These are phyloP conservation scores for Trifolium fragiferum DNA, from an alignment of 306 rosid genomes.

Conservation along the genomic window DNA sequence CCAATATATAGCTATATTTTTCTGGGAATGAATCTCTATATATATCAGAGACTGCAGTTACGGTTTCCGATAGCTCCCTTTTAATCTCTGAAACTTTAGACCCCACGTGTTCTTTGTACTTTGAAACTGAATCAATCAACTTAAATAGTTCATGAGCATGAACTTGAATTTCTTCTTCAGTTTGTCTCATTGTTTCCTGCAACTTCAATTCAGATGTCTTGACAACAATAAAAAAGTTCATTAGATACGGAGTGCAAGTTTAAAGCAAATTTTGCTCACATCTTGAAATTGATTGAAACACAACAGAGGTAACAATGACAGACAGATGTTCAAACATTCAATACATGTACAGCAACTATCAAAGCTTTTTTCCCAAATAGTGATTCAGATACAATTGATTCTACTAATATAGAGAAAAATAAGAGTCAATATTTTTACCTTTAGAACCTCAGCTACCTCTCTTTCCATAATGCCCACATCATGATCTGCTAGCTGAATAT, in stretches of 20 bases:
- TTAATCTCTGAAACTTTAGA: slow-evolving; percentile 69
- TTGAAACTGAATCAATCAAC: slow-evolving; percentile 64
- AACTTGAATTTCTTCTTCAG: slow-evolving; percentile 66
- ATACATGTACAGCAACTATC: background rate
- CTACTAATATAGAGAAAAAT: background rate
- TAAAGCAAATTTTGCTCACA: background rate
- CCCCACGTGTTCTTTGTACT: slow-evolving; percentile 60
- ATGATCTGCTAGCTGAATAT: slow-evolving; percentile 56
- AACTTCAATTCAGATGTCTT: slow-evolving; percentile 68
- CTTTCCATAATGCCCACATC: slow-evolving; percentile 64
- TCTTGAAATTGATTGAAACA: background rate
- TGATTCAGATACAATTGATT: slow-evolving; percentile 10
- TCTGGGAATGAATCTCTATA: slow-evolving; percentile 28
- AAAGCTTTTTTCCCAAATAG: background rate
- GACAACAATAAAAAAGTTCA: slow-evolving; percentile 40
- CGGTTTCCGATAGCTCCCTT: slow-evolving; percentile 62
- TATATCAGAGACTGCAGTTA: slow-evolving; percentile 56
- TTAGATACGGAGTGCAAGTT: slow-evolving; percentile 8
- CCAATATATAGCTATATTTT: slow-evolving; percentile 2
- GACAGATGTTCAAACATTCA: background rate
- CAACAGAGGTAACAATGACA: background rate
- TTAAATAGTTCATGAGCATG: slow-evolving; percentile 58
- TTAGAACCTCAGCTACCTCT: slow-evolving; percentile 71
- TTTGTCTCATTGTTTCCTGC: slow-evolving; percentile 62
- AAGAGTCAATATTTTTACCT: slow-evolving; percentile 53